Evolutionary conservation across 2,329 filamentous ascomycete species (phyloP).

Genomic region (Trichoderma atroviride): DNA sequence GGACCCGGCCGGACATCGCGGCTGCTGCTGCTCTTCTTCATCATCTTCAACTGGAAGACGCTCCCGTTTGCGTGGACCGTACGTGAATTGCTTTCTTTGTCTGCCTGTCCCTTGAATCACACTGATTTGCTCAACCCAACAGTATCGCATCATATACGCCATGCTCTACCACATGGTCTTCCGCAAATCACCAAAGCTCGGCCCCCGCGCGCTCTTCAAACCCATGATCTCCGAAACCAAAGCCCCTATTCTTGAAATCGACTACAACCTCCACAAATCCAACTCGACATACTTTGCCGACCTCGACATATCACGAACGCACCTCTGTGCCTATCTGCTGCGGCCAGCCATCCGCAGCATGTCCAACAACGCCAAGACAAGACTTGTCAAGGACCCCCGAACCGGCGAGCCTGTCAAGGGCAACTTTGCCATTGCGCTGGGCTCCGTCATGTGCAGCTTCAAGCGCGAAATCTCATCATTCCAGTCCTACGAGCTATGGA

Average conservation of each 20-base stretch:
- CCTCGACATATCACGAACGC: conserved; percentile 79
- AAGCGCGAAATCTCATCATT: conserved; percentile 72
- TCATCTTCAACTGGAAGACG: conserved; percentile 71
- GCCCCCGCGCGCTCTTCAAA: conserved; percentile 70
- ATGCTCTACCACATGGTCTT: conserved; percentile 58
- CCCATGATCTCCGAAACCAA: conserved; percentile 68
- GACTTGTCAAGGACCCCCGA: conserved; percentile 54
- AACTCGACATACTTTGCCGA: conserved; percentile 87
- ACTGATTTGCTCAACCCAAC: background rate
- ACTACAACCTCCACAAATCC: conserved; percentile 84
- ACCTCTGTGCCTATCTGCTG: conserved; percentile 72
- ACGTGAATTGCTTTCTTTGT: conserved; percentile 37
- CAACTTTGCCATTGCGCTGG: conserved; percentile 65
- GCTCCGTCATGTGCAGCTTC: conserved; percentile 74
- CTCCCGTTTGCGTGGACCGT: conserved; percentile 77
- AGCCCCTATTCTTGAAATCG: conserved; percentile 74
- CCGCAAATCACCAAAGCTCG: conserved; percentile 51
- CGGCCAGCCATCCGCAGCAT: conserved; percentile 59
- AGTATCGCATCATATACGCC: conserved; percentile 63
- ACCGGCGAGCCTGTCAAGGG: conserved; percentile 55
- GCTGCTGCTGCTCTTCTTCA: conserved; percentile 57
- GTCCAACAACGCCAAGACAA: conserved; percentile 51
- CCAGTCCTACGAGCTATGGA: conserved; percentile 73
- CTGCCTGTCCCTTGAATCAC: background rate
- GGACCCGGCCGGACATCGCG: conserved; percentile 58